Percentiles rank a stretch among this genome's conserved stretches.
Conservation (phyloP, 192 early-diverging fungal genomes). For the Cetraspora pellucida region DNA sequence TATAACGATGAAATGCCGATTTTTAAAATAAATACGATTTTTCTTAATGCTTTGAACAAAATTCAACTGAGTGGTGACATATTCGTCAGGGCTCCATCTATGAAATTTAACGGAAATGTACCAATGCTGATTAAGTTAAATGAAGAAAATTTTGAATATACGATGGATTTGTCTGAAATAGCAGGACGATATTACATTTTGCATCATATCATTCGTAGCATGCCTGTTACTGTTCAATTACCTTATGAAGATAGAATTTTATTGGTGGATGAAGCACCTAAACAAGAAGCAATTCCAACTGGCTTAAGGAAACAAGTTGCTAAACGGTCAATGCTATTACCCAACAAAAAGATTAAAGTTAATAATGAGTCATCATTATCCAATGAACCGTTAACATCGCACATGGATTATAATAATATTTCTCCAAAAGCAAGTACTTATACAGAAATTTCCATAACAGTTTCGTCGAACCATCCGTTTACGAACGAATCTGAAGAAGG, state of each 20-base stretch:
- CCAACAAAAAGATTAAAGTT: neutral
- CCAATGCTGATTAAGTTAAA: neutral
- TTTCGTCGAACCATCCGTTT: no score
- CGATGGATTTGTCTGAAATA: constrained; percentile 1
- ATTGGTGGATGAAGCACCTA: neutral
- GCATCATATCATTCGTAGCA: neutral
- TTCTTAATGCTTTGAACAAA: neutral
- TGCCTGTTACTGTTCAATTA: neutral
- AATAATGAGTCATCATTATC: no score
- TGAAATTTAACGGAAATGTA: neutral
- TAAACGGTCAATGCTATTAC: neutral
- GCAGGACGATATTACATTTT: constrained; percentile 3
- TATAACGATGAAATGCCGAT: neutral
- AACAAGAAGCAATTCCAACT: neutral
- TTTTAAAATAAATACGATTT: constrained; percentile 18
- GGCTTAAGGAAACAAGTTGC: neutral
- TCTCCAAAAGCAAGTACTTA: no score
- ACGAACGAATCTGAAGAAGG: no score
- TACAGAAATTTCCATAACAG: no score
- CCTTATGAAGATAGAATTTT: neutral
- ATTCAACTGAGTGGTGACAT: constrained; percentile 5
- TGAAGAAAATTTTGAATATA: constrained; percentile 12
- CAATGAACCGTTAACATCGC: no score
- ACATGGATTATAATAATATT: no score
- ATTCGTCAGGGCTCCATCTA: neutral